Evolutionary conservation across 2,329 filamentous ascomycete species (phyloP), one percentile per base, ranked within the genome.

Genomic region (Cyphellophora europaea): DNA sequence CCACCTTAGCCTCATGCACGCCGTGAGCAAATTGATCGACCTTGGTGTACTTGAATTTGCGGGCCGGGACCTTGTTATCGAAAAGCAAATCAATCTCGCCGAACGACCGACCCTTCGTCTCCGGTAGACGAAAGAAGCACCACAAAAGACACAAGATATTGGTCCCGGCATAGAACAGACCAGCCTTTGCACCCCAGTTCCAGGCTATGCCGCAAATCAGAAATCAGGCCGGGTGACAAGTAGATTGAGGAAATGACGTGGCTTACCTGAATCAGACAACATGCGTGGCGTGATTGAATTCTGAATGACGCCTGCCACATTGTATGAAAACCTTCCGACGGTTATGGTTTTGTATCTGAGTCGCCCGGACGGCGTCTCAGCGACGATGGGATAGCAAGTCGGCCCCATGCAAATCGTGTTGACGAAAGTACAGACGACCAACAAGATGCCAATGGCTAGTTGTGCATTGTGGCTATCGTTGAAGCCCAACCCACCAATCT

Each of bases 401-500:
- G 71, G 71, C 0, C 71, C 72, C 8, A 75, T 62, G 2, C 67
- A 67, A 33, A 67, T 60, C 44, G 67, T 68, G 49, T 74, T 75
- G 2, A 67, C 59, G 33, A 74, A 69, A 0, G 68, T 69, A 49
- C 67, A 74, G n/a, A 35, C 27, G 11, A 38, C 30, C 14, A 43
- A 14, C 8, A 43, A 13, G 16, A 40, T 38, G 10, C 41, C 41
- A 14, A 33, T 38, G 11, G 41, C 41, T 5, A 43, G 32, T 12
- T 35, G 16, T 4, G 35, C 30, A 23, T 33, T 36, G 27, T 43
- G 33, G 19, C 45, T 37, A 6, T 36, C 21, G 3, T 41, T 40
- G 30, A 50, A 53, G 11, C 53, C 51, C 2, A 58, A 50, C 3
- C 47, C 50, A 3, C 57, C 57, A 13, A 59, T 58, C 32, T 35